Conservation (phyloP, 106 monocot genomes). For the Agapanthus africanus region DNA sequence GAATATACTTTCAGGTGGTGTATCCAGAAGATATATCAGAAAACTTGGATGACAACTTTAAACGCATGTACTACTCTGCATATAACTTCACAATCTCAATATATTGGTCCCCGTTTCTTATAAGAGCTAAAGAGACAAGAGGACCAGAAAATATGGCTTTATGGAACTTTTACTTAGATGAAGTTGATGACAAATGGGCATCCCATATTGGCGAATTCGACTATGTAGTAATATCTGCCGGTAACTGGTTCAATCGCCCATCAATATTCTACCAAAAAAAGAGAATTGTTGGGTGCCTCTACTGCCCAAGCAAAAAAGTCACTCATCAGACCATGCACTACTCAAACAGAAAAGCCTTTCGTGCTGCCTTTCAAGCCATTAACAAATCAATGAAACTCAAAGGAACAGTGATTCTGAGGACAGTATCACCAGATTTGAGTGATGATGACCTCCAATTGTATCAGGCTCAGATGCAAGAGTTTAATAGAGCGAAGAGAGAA, state of each 20-base stretch:
- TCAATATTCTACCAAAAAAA: constrained; percentile 24
- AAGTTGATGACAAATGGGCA: constrained; percentile 27
- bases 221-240: constrained; percentile 37
- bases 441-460: not conserved
- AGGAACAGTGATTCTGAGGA: constrained; percentile 8
- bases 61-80: constrained; percentile 24
- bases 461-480: constrained; percentile 5
- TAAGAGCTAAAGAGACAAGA: constrained; percentile 1
- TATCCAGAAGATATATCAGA: constrained; percentile 31
- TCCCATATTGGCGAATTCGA: constrained; percentile 15
- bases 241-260: constrained; percentile 59
- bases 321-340: constrained; percentile 2
- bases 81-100: constrained; percentile 3
- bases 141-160: not conserved
- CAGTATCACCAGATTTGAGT: constrained; percentile 10
- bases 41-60: constrained; percentile 17
- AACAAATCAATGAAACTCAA: constrained; percentile 3
- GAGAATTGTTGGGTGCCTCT: constrained; percentile 17
- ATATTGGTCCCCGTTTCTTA: constrained; percentile 11
- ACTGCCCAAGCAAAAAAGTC: constrained; percentile 7
- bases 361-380: constrained; percentile 8
- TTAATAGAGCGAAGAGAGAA: not conserved
- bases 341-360: constrained; percentile 13
- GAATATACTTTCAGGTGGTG: constrained; percentile 22
- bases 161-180: constrained; percentile 18